Evolutionary conservation across 768 basidiomycete genomes (phyloP), one percentile per base, ranked within the genome.

Genomic region (Xerocomellus amylosporus): DNA sequence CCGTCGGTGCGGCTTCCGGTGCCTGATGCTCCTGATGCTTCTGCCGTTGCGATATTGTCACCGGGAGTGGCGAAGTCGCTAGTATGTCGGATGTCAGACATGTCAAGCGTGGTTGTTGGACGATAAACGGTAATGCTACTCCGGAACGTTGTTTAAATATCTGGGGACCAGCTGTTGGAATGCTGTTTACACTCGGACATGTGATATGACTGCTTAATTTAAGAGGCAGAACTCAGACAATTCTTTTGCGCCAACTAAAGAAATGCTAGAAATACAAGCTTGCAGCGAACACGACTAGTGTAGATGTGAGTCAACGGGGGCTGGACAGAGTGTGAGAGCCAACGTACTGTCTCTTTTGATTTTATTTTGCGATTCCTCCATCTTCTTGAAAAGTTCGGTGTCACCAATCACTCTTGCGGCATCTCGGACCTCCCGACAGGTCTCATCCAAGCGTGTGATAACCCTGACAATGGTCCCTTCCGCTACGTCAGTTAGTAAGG

Each of bases 391-490:
- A 38, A 99, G 72, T 46, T 91, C 93, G 22, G 88, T 88, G 71
- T 98, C 97, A 3, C 97, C 97, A 49, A 98, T 97, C 37, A 98
- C 95, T 33, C 97, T 82, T 8, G 97, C 97, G 3, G 96, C 96
- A 71, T 99, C 97, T 63, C 96, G 74, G 6, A 99, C 94, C 72
- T 99, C 97, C 44, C 95, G 78, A 70, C 97, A 98, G 0, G 94
- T 96, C 73, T 98, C 96, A 65, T 99, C 97, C 46, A 98, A 74
- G 10, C 97, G 84, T 3, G 93, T 98, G 66, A 99, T 98, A 51
- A 92, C 90, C 43, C 97, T 84, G 14, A 99, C 97, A 58, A 99
- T 94, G 0, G 95, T 98, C 0, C 97, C 97, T 70, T 99, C 97
- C 6, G 92, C 85, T 14, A 97, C 89, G 68, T 98, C 97, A 0